Evolutionary conservation across 208 protist species (phyloP).

Genomic region (Vickermania spadyakhi): DNA sequence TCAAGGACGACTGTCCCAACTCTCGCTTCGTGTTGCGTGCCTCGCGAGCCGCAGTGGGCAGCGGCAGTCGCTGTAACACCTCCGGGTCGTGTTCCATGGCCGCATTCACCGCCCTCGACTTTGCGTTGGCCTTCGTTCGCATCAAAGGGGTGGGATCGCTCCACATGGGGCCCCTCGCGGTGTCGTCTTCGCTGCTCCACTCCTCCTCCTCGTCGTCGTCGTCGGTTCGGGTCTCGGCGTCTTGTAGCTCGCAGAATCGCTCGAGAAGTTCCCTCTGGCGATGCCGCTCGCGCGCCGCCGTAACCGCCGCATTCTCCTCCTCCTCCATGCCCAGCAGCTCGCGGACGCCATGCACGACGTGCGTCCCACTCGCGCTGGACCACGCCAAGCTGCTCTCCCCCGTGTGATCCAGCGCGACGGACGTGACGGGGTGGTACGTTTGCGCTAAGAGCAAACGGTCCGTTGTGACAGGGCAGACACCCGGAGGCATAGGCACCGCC

Average conservation of each 20-base stretch:
- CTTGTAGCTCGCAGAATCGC: conserved; percentile 13
- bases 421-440: conserved; percentile 31
- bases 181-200: not conserved
- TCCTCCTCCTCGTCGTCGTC: not conserved
- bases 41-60: too few species aligned
- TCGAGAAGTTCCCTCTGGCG: conserved; percentile 44
- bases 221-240: not conserved
- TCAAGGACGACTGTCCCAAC: not conserved
- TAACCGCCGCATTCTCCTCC: conserved; percentile 32
- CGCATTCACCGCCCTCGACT: too few species aligned
- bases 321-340: conserved; percentile 76
- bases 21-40: too few species aligned
- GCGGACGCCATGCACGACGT: conserved; percentile 54
- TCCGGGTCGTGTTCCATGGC: not conserved
- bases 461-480: conserved; percentile 14
- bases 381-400: conserved; percentile 76
- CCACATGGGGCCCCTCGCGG: not conserved
- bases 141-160: not conserved
- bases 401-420: conserved; percentile 57
- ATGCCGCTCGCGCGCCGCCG: conserved; percentile 50
- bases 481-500: not conserved
- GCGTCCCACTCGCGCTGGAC: conserved; percentile 49
- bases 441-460: conserved; percentile 69
- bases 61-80: not conserved
- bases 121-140: not conserved